These are phyloP conservation scores for Mycena sanguinolenta DNA, from an alignment of 768 basidiomycete species.

Conservation along the genomic window DNA sequence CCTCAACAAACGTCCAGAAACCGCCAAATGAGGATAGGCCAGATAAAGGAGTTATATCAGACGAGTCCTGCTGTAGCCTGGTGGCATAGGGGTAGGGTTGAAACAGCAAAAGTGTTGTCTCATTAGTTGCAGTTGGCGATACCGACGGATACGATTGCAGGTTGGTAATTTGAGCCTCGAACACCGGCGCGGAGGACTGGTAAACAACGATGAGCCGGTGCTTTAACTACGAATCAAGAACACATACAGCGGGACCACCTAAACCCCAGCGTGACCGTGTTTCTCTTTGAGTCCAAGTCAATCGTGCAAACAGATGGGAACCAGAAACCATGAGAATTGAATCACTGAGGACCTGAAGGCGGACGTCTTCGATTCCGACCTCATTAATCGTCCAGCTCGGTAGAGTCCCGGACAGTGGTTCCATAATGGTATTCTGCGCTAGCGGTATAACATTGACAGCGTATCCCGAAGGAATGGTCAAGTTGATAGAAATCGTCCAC, in stretches of 20 bases:
- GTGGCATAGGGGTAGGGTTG: not conserved
- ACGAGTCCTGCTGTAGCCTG: not conserved
- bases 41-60: not conserved
- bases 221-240: too few relatives aligned
- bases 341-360: not conserved
- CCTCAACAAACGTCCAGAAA: slow-evolving; percentile 4
- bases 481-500: not conserved
- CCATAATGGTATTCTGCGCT: too few relatives aligned
- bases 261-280: not conserved
- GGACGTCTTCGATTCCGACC: too few relatives aligned
- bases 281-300: not conserved
- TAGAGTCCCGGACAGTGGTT: not conserved
- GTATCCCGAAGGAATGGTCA: not conserved
- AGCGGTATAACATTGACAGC: not conserved
- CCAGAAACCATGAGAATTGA: not conserved
- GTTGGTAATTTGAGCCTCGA: not conserved
- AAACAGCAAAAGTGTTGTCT: not conserved
- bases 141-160: not conserved
- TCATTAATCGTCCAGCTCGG: too few relatives aligned
- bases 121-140: not conserved
- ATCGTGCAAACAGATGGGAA: not conserved
- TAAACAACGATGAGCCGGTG: not conserved
- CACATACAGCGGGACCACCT: not conserved
- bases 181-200: not conserved
- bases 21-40: slow-evolving; percentile 4